phyloP scores from a whole-genome alignment of 805 yeast genomes.

The Gaillardinia entomophila region DNA sequence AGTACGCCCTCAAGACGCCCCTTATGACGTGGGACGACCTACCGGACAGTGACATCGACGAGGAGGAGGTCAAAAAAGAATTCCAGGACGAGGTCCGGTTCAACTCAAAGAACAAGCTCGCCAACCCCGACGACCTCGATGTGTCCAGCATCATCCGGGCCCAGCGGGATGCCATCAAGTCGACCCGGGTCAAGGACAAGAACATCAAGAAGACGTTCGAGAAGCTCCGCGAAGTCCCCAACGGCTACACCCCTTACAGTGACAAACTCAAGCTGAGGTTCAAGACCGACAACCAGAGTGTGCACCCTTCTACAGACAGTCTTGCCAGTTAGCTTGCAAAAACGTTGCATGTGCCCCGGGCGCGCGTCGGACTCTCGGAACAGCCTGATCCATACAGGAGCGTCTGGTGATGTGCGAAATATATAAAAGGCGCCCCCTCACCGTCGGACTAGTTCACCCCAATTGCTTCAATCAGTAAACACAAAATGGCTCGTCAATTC shows the following conservation, averaged over 20 bases:
- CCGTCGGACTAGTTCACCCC: background rate
- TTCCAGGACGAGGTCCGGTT: conserved; percentile 31
- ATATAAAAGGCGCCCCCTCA: background rate
- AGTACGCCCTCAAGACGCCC: conserved; percentile 55
- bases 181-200: conserved; percentile 38
- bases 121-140: conserved; percentile 32
- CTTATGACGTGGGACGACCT: conserved; percentile 69
- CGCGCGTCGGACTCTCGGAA: background rate
- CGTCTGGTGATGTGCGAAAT: background rate
- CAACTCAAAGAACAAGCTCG: conserved; percentile 28
- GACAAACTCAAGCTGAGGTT: conserved; percentile 7
- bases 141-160: conserved; percentile 31
- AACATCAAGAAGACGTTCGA: conserved; percentile 36
- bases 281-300: conserved; percentile 22
- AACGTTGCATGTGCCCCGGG: too few relatives aligned
- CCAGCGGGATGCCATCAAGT: conserved; percentile 30
- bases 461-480: conserved; percentile 2
- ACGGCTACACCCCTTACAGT: conserved; percentile 6
- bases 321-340: background rate
- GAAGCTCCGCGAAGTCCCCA: conserved; percentile 3
- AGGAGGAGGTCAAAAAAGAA: conserved; percentile 30
- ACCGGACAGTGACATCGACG: conserved; percentile 26
- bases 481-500: conserved; percentile 73
- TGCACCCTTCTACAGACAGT: too few relatives aligned
- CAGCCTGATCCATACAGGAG: background rate